These are phyloP conservation scores for Teunomyces barrocoloradensis DNA, from an alignment of 805 yeast genomes.

Conservation along the genomic window DNA sequence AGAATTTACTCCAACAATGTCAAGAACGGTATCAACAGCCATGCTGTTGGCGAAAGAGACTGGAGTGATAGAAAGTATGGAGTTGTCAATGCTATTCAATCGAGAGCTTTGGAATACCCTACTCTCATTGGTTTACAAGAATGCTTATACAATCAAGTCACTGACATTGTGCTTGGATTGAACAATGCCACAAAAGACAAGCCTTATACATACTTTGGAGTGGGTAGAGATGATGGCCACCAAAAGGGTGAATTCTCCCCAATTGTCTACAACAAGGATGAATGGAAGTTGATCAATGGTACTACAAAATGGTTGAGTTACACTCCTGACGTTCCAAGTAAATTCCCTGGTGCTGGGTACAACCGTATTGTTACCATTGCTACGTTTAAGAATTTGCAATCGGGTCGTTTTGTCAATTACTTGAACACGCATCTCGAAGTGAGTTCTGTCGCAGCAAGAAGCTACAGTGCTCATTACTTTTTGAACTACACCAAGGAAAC, in stretches of 20 bases:
- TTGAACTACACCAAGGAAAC: slow-evolving; percentile 13
- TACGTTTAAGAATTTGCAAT: slow-evolving; percentile 18
- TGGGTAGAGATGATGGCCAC: slow-evolving; percentile 54
- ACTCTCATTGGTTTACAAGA: slow-evolving; percentile 40
- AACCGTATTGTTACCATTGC: slow-evolving; percentile 40
- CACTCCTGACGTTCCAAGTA: slow-evolving; percentile 53
- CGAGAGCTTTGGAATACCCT: slow-evolving; percentile 7
- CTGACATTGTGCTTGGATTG: slow-evolving; percentile 34
- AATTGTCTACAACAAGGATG: slow-evolving; percentile 36
- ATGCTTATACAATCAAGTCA: slow-evolving; percentile 44
- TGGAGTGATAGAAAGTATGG: slow-evolving; percentile 14
- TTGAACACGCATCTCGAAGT: slow-evolving; percentile 54
- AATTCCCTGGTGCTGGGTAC: slow-evolving; percentile 49
- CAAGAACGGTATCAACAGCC: slow-evolving; percentile 6
- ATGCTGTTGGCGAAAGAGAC: slow-evolving; percentile 9
- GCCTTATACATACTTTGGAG: slow-evolving; percentile 41
- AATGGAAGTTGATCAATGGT: slow-evolving; percentile 38
- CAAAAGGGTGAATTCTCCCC: slow-evolving; percentile 52
- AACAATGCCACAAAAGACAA: slow-evolving; percentile 9
- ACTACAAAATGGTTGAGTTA: slow-evolving; percentile 53
- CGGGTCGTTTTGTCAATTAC: slow-evolving; percentile 22
- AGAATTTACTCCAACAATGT: slow-evolving; percentile 12
- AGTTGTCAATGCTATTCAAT: slow-evolving; percentile 11
- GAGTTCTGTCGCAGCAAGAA: slow-evolving; percentile 44
- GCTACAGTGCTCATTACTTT: slow-evolving; percentile 44